phyloP scores from a whole-genome alignment of 2,329 filamentous ascomycete genomes.

The Fusarium haematococcum region DNA sequence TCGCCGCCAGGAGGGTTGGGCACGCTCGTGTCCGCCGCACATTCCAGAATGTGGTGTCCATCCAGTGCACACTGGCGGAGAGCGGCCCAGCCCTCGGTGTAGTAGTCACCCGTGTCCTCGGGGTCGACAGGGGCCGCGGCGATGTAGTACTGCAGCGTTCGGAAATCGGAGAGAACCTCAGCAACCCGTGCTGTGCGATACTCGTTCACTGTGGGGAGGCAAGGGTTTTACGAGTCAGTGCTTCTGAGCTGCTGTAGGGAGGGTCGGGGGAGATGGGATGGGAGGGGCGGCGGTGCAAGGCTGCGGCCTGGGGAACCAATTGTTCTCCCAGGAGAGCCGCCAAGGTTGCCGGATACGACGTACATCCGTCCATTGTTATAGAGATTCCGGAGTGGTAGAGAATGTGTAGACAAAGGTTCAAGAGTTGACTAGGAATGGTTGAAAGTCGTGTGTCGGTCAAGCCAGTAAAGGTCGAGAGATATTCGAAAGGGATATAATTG shows the following conservation, averaged over 20 bases:
- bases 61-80: constrained; percentile 72
- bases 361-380: constrained; percentile 44
- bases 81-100: constrained; percentile 72
- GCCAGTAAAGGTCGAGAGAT: neutral
- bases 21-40: constrained; percentile 71
- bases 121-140: constrained; percentile 68
- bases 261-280: neutral
- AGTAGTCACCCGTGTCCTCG: constrained; percentile 67
- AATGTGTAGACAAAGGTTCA: constrained; percentile 2
- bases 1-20: constrained; percentile 64
- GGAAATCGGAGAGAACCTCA: constrained; percentile 72
- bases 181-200: constrained; percentile 70
- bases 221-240: constrained; percentile 34
- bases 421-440: constrained; percentile 11
- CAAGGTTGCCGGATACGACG: constrained; percentile 25
- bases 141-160: constrained; percentile 71
- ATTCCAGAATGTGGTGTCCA: constrained; percentile 73
- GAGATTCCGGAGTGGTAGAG: constrained; percentile 7
- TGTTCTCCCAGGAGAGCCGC: constrained; percentile 9
- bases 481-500: constrained; percentile 6
- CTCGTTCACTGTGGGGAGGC: constrained; percentile 65
- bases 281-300: constrained; percentile 1
- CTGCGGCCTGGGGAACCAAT: constrained; percentile 7
- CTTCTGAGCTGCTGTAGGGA: neutral
- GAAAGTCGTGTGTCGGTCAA: neutral